These are phyloP conservation scores for Mycena rebaudengoi DNA, from an alignment of 768 basidiomycete species.

Conservation along the genomic window DNA sequence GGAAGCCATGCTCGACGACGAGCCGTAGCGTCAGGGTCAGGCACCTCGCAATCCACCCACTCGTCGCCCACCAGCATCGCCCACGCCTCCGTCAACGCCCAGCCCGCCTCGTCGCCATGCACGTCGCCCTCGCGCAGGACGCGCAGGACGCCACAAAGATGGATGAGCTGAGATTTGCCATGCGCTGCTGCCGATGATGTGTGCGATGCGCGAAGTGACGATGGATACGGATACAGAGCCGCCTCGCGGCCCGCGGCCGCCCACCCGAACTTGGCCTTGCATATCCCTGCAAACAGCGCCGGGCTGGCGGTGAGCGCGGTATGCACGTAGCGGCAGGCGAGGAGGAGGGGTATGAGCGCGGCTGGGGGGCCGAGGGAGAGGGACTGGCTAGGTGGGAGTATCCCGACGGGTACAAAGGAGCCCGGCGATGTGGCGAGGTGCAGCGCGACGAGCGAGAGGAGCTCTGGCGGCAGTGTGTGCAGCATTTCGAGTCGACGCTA, in stretches of 20 bases:
- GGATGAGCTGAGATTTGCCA: too few relatives aligned
- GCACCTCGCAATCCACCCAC: too few relatives aligned
- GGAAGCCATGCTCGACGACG: too few relatives aligned
- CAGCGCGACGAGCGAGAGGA: constrained; percentile 19
- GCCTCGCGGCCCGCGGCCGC: neutral
- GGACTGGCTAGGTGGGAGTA: constrained; percentile 19
- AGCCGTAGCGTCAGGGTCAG: too few relatives aligned
- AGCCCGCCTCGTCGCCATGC: neutral
- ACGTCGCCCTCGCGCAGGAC: constrained; percentile 2
- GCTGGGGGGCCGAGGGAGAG: constrained; percentile 25
- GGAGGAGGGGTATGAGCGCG: constrained; percentile 16
- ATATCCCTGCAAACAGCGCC: neutral
- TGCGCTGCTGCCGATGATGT: too few relatives aligned
- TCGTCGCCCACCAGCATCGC: neutral
- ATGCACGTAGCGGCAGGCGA: neutral
- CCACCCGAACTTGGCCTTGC: constrained; percentile 13
- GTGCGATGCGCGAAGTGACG: neutral
- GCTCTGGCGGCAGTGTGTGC: constrained; percentile 15
- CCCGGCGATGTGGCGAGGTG: constrained; percentile 24
- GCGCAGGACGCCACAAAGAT: too few relatives aligned
- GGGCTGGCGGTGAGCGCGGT: neutral
- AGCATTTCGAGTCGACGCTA: neutral
- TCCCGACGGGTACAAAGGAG: constrained; percentile 15
- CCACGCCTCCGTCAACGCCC: neutral
- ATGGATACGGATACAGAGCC: too few relatives aligned